Base-by-base conservation (phyloP, 495 filamentous ascomycete genomes). In the Podospora appendiculata region DNA sequence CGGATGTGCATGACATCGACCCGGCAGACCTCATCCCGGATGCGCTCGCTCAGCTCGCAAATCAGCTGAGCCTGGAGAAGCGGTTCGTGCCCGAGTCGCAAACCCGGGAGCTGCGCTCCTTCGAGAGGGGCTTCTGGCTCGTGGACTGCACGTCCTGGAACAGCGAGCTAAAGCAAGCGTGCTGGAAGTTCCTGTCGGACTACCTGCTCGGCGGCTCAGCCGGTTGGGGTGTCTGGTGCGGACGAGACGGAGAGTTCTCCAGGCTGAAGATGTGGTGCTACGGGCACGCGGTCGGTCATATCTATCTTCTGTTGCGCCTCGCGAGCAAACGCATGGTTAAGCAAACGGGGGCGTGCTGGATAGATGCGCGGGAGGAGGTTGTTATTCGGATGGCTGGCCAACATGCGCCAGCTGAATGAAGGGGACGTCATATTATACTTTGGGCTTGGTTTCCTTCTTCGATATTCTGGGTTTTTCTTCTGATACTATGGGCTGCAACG, bases 41-140 rank as follows among this genome's bases (percentile, higher is more conserved):
- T 9, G 70, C 74, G 8, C 74, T 88, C 12, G 57, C 65, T 3
- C 70, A 77, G 58, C 67, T 87, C 4, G 72, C 74, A 0, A 48
- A 56, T 4, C 76, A 81, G 8, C 74, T 86, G 39, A 68, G 75
- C 6, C 71, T 79, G 4, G 9, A 56, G 0, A 66, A 61, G 4
- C 76, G 74, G 0, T 88, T 76, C 60, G 70, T 57, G n/a, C 84
- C 84, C 2, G 47, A 52, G n/a, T 51, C 54, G 0, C 73, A 80
- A 60, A 62, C 65, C 4, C 77, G 87, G 6, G 56, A 59, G 0
- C 68, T 87, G 0, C 68, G 76, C 8, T 64, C 63, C 0, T 71
- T 80, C 13, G 87, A 91, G 59, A 69, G 87, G 32, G 87, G 87
- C 14, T 78, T 86, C 62, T 91, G 87, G 87, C 60, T 67, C 11